Evolutionary conservation across 2,329 filamentous ascomycete species (phyloP).

Genomic region (Diatrype stigma): DNA sequence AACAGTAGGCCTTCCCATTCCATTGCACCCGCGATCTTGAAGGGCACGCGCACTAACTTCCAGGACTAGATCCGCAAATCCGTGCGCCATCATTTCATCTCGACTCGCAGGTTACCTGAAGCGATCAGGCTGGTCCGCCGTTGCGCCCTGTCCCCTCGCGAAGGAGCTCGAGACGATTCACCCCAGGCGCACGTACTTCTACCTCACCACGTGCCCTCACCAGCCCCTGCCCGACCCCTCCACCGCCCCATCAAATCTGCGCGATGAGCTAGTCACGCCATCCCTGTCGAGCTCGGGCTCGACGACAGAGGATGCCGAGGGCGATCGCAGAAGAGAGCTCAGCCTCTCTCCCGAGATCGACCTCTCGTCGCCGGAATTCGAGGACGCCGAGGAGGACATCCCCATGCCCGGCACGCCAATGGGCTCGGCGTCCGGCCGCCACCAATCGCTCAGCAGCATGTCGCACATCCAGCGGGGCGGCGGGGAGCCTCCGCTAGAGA

Average conservation of each 20-base stretch:
- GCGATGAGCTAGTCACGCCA: conserved; percentile 73
- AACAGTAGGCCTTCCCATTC: conserved; percentile 69
- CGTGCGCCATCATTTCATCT: conserved; percentile 90
- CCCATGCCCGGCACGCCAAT: conserved; percentile 58
- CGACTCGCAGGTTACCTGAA: conserved; percentile 86
- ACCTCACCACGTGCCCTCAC: conserved; percentile 81
- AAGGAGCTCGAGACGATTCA: conserved; percentile 92
- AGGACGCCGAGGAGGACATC: conserved; percentile 62
- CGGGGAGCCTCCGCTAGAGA: conserved; percentile 85
- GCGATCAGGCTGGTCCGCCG: conserved; percentile 73
- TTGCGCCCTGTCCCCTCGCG: conserved; percentile 78
- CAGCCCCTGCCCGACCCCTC: conserved; percentile 70
- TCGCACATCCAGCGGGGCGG: conserved; percentile 64
- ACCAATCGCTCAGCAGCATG: conserved; percentile 34
- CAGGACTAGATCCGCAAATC: conserved; percentile 78
- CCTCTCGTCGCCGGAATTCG: conserved; percentile 80
- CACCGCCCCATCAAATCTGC: conserved; percentile 43
- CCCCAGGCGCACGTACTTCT: conserved; percentile 94
- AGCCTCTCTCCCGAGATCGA: conserved; percentile 94
- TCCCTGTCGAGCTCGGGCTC: conserved; percentile 71
- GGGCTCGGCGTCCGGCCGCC: conserved; percentile 44
- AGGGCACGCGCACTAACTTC: conserved; percentile 13
- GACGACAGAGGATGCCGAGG: conserved; percentile 68
- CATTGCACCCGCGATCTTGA: conserved; percentile 1
- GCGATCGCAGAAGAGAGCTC: conserved; percentile 62